These are phyloP conservation scores for Geoglossum glabrum DNA, from an alignment of 495 filamentous ascomycete genomes.

Conservation along the genomic window DNA sequence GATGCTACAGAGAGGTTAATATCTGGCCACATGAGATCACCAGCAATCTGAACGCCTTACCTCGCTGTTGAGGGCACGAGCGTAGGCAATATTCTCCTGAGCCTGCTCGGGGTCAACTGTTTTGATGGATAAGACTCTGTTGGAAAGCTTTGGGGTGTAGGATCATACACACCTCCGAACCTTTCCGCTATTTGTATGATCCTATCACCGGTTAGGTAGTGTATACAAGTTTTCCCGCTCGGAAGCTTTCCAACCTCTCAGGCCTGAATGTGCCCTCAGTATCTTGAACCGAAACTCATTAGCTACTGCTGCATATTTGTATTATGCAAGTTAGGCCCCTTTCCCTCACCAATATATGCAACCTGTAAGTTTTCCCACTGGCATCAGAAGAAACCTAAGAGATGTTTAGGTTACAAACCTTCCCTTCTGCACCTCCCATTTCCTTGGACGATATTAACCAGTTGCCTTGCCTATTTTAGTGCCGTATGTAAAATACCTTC, in stretches of 20 bases:
- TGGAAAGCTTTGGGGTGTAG: background rate
- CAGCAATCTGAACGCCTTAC: constrained; percentile 8
- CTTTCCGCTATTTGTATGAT: constrained; percentile 56
- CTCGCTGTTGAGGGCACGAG: constrained; percentile 52
- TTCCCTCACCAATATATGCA: constrained; percentile 47
- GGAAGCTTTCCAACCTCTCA: constrained; percentile 24
- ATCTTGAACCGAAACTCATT: constrained; percentile 22
- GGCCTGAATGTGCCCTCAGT: constrained; percentile 66
- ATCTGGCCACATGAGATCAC: background rate
- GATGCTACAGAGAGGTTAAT: constrained; percentile 26
- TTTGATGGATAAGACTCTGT: background rate
- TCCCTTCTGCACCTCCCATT: constrained; percentile 55
- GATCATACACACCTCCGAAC: constrained; percentile 30
- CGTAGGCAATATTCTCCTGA: constrained; percentile 59
- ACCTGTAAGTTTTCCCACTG: constrained; percentile 13
- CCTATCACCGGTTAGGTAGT: constrained; percentile 13
- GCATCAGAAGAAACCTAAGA: background rate
- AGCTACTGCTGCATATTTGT: background rate
- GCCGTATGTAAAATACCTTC: constrained; percentile 12
- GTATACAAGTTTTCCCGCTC: background rate
- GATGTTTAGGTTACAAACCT: constrained; percentile 17
- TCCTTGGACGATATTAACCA: constrained; percentile 24
- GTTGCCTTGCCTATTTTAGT: background rate
- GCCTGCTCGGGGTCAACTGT: constrained; percentile 38
- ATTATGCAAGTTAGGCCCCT: background rate